Conservation (phyloP, 73 alveolate genomes). For the Effrenium voratum region DNA sequence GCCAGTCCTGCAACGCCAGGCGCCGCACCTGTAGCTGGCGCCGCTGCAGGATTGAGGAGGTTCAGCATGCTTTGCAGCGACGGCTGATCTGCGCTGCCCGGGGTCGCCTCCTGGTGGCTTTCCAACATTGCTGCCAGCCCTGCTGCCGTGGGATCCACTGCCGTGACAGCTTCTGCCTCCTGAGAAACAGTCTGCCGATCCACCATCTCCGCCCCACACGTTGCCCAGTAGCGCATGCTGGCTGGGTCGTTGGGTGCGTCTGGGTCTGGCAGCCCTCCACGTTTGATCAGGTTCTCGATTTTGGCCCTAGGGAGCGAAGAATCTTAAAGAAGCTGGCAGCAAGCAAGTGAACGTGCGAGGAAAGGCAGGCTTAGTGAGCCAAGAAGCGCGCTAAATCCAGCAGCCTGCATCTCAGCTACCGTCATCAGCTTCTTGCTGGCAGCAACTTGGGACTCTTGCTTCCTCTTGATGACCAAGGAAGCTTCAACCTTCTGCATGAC, state of each 20-base stretch:
- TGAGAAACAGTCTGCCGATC: background rate
- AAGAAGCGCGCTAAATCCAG: background rate
- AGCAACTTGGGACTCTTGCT: background rate
- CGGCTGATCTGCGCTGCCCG: too few species aligned
- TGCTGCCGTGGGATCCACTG: background rate
- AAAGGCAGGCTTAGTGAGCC: too few species aligned
- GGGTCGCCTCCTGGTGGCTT: too few species aligned
- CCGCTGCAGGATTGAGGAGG: too few species aligned
- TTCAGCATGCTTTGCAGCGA: too few species aligned
- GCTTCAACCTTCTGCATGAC: background rate
- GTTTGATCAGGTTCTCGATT: background rate
- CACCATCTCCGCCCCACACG: too few species aligned
- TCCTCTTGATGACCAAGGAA: background rate
- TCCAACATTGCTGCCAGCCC: background rate
- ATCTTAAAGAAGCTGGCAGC: background rate
- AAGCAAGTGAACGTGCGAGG: too few species aligned
- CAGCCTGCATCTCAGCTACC: background rate
- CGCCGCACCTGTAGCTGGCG: too few species aligned
- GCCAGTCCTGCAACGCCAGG: too few species aligned
- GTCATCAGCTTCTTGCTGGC: background rate
- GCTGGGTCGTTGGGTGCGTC: constrained; percentile 18
- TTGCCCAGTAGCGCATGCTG: background rate
- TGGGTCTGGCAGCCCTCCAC: background rate
- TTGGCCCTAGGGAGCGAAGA: background rate
- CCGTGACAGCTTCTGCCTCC: too few species aligned